Base-by-base conservation (phyloP, 2,329 filamentous ascomycete genomes). In the Drechslerella dactyloides region DNA sequence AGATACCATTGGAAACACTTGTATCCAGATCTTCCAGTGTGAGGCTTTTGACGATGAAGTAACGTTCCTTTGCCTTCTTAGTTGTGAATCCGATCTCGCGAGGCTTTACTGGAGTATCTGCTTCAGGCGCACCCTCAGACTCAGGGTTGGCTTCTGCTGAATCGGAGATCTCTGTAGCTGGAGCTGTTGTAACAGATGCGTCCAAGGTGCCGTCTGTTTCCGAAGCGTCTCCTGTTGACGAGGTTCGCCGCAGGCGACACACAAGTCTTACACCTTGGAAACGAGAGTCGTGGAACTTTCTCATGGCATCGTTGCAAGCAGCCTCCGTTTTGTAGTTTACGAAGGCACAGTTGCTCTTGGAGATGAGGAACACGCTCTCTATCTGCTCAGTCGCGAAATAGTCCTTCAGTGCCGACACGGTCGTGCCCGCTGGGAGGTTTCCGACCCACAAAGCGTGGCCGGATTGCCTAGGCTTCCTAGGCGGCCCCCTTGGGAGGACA, bases 341-440 rank as follows among this genome's bases (percentile, higher is more conserved):
- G 81, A 97, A 97, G 0, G 93, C 93, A 77, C 93, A 97, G 78
- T 97, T 97, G 79, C 93, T 97, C 79, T 97, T 97, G 0, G 93
- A 93, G 44, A 97, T 97, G 37, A 97, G 82, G 75, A 97, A 97
- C 0, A 97, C 82, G 52, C 92, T 96, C 78, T 96, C 90, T 21
- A 97, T 86, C 0, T 92, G 85, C 46, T 83, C 85, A 0, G 84
- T 85, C 73, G 90, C 96, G 66, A 97, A 94, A 78, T 97, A 90
- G 69, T 94, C 87, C 58, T 97, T 96, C n/a, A 97, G 82, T 68
- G 86, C 89, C 80, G 91, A 87, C 11, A 97, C 84, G 44, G 88
- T 88, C 0, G 92, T 90, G 54, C 91, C 89, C 0, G 91, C 90
- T 2, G 93, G 93, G 0, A 97, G 83, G 78, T 97, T 97, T 44